A percentile compares a stretch with the other conserved stretches of the same genome.
Conservation (phyloP, 306 rosid species). For the Rosa lucieae region DNA sequence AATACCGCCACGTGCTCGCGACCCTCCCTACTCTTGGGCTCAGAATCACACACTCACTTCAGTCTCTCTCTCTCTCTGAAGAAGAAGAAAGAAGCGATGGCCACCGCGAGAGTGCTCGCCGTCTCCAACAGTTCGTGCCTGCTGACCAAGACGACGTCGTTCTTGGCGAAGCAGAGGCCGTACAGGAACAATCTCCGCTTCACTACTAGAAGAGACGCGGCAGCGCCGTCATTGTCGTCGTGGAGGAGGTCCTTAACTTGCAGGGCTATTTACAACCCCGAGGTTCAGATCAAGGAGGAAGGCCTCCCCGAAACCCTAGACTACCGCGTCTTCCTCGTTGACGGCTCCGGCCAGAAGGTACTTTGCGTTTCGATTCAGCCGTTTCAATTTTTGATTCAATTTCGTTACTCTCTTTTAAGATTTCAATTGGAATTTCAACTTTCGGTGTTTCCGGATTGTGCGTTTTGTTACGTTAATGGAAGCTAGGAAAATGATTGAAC, state of each 20-base stretch:
- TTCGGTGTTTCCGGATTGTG: not conserved
- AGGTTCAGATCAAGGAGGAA: constrained; percentile 60
- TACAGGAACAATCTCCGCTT: constrained; percentile 28
- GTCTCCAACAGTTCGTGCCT: constrained; percentile 51
- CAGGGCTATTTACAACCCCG: constrained; percentile 71
- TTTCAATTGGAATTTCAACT: not conserved
- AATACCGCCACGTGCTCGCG: not conserved
- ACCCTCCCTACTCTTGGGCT: not conserved
- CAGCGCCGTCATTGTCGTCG: constrained; percentile 30
- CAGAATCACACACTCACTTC: not conserved
- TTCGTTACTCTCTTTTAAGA: not conserved
- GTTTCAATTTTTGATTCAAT: not conserved
- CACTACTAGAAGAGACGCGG: constrained; percentile 29
- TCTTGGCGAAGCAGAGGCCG: constrained; percentile 28
- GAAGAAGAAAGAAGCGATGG: constrained; percentile 40
- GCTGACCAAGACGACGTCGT: constrained; percentile 37
- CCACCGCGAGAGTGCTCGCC: constrained; percentile 71
- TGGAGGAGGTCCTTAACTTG: constrained; percentile 62
- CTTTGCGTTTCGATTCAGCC: not conserved
- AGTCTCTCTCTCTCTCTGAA: not conserved
- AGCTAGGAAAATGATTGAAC: too few species aligned
- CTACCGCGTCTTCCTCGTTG: constrained; percentile 72
- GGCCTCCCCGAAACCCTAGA: constrained; percentile 83
- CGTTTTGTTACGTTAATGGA: too few species aligned
- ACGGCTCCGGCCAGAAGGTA: constrained; percentile 76